A percentile compares a stretch with the other conserved stretches of the same genome.
Conservation (phyloP, 1,284 basidiomycete genomes). For the Veloboletus limbatus region DNA sequence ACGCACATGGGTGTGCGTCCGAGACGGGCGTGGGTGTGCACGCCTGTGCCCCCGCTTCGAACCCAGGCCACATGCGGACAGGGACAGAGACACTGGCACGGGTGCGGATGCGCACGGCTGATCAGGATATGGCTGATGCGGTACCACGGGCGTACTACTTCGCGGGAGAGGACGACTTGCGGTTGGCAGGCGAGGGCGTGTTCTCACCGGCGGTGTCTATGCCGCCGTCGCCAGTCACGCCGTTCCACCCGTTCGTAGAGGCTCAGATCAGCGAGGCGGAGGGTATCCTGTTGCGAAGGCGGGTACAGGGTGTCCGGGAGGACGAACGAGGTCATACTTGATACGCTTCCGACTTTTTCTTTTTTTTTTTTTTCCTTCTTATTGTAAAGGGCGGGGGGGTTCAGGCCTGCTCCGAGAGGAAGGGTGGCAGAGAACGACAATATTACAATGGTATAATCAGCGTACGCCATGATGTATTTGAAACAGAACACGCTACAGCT, state of each 20-base stretch:
- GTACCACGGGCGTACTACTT: slow-evolving; percentile 48
- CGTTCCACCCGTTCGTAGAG: slow-evolving; percentile 3
- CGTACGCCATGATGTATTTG: slow-evolving; percentile 10
- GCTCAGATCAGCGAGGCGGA: slow-evolving; percentile 12
- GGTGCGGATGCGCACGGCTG: not conserved
- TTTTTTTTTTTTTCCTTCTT: not conserved
- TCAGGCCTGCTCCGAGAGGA: not conserved
- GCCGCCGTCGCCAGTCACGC: slow-evolving; percentile 55
- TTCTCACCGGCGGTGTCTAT: slow-evolving; percentile 67
- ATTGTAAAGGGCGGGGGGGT: not conserved
- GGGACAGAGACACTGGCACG: not conserved
- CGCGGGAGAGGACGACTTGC: slow-evolving; percentile 49
- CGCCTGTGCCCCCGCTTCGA: not conserved
- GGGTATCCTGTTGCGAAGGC: slow-evolving; percentile 20
- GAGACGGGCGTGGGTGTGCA: not conserved
- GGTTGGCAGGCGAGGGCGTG: slow-evolving; percentile 64
- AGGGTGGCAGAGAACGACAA: no score
- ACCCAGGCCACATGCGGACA: not conserved
- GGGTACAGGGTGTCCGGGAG: slow-evolving; percentile 7
- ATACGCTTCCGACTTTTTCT: slow-evolving; percentile 1
- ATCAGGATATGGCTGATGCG: slow-evolving; percentile 6
- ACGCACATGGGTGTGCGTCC: not conserved
- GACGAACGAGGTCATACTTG: slow-evolving; percentile 10
- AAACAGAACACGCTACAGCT: slow-evolving; percentile 29
- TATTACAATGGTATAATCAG: slow-evolving; percentile 14